Evolutionary conservation across 2,329 filamentous ascomycete genomes (phyloP).

Genomic region (Trichoderma pleuroti): DNA sequence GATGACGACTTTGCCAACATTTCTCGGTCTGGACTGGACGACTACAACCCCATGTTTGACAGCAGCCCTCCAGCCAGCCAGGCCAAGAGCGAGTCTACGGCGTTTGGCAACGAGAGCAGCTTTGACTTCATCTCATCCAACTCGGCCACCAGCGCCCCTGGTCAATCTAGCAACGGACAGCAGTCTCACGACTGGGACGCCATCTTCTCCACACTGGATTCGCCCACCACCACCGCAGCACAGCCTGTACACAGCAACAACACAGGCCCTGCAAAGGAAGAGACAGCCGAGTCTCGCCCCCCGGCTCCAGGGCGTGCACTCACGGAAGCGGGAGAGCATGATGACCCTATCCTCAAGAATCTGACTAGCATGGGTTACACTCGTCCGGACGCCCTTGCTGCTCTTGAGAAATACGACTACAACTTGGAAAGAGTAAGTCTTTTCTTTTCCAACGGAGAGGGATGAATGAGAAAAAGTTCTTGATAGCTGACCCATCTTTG

Average conservation of each 20-base stretch:
- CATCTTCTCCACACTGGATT: conserved; percentile 80
- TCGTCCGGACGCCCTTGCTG: conserved; percentile 67
- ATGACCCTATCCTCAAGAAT: conserved; percentile 88
- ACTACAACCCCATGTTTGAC: conserved; percentile 81
- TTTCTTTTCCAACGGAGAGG: not conserved
- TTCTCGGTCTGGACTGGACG: conserved; percentile 66
- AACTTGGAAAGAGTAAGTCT: conserved; percentile 85
- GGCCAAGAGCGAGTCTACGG: conserved; percentile 50
- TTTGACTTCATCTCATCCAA: conserved; percentile 54
- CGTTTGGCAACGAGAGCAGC: conserved; percentile 53
- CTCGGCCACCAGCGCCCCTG: conserved; percentile 29
- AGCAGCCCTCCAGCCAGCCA: conserved; percentile 58
- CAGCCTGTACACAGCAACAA: conserved; percentile 15
- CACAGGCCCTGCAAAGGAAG: conserved; percentile 8
- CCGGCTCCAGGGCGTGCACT: conserved; percentile 59
- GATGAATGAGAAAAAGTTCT: not conserved
- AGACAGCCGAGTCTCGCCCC: conserved; percentile 27
- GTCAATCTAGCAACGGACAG: conserved; percentile 40
- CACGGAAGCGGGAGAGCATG: conserved; percentile 72
- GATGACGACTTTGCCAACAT: conserved; percentile 79
- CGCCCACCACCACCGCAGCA: conserved; percentile 37
- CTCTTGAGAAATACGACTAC: conserved; percentile 93
- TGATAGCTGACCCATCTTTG: not conserved
- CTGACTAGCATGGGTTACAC: conserved; percentile 86
- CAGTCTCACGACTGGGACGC: conserved; percentile 84